These are phyloP conservation scores for Plasmodium reichenowi DNA, from an alignment of 169 alveolate genomes.

Conservation along the genomic window DNA sequence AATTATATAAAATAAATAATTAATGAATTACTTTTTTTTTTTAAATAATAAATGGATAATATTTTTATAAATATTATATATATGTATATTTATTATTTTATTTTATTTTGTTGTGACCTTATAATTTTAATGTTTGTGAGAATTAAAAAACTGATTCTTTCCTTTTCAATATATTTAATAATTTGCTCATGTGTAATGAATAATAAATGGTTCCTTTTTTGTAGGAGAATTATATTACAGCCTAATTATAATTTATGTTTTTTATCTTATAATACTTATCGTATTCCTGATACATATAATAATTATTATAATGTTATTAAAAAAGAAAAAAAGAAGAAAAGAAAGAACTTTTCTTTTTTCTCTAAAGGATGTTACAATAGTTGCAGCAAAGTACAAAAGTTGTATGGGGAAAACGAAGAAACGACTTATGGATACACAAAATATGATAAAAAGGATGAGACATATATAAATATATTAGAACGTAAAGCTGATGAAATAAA, in stretches of 20 bases:
- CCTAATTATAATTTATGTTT: constrained; percentile 21
- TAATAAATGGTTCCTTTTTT: constrained; percentile 22
- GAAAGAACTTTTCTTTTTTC: constrained; percentile 15
- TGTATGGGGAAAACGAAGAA: constrained; percentile 1
- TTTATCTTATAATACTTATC: constrained; percentile 5
- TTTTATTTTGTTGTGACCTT: neutral
- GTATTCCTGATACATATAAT: neutral
- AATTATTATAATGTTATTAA: neutral
- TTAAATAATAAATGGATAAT: no score
- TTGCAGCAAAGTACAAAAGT: neutral
- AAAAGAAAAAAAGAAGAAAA: neutral
- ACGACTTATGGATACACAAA: constrained; percentile 34
- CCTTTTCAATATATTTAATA: neutral
- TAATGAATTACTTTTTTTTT: no score
- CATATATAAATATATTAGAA: constrained; percentile 41
- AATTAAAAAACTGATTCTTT: constrained; percentile 15
- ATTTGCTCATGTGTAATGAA: constrained; percentile 44
- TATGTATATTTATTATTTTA: no score
- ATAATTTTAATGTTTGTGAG: constrained; percentile 37
- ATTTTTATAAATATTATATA: no score
- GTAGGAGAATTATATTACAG: constrained; percentile 16
- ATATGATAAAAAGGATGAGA: constrained; percentile 24
- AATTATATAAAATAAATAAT: no score
- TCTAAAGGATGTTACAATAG: neutral
- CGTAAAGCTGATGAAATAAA: constrained; percentile 62